A percentile compares a stretch with the other conserved stretches of the same genome.
phyloP scores from a whole-genome alignment of 2,329 filamentous ascomycete species.

The Fusarium pseudograminearum region DNA sequence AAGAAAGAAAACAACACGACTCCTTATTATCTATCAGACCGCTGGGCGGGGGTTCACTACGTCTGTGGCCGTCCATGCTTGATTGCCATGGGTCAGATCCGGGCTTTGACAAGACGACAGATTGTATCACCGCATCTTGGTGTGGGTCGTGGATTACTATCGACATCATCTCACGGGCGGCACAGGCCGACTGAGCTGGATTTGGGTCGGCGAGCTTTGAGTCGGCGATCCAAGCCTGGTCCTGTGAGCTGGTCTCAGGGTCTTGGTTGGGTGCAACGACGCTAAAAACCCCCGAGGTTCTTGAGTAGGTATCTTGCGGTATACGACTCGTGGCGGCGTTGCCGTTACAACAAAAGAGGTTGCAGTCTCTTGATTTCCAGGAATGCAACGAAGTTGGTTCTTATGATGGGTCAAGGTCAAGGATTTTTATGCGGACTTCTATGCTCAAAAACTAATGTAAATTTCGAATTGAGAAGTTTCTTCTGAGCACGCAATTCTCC shows the following conservation, averaged over 20 bases:
- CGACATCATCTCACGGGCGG: slow-evolving; percentile 36
- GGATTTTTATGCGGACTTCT: not conserved
- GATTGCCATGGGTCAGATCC: slow-evolving; percentile 46
- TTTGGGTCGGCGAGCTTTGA: slow-evolving; percentile 9
- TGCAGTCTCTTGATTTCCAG: not conserved
- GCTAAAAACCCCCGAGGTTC: slow-evolving; percentile 41
- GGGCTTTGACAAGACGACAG: slow-evolving; percentile 42
- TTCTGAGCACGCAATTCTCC: slow-evolving; percentile 9
- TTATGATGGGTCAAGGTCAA: not conserved
- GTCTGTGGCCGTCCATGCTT: slow-evolving; percentile 40
- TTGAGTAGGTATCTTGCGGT: slow-evolving; percentile 32
- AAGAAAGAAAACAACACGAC: slow-evolving; percentile 44
- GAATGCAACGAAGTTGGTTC: not conserved
- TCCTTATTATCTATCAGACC: slow-evolving; percentile 30
- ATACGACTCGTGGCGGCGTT: slow-evolving; percentile 17
- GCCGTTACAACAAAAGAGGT: slow-evolving; percentile 15
- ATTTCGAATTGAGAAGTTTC: slow-evolving; percentile 1
- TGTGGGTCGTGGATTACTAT: slow-evolving; percentile 45
- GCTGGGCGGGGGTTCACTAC: slow-evolving; percentile 43
- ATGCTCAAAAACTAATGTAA: not conserved
- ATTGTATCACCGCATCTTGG: slow-evolving; percentile 48
- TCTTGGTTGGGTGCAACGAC: slow-evolving; percentile 48
- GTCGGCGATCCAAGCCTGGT: slow-evolving; percentile 38
- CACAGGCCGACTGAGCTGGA: slow-evolving; percentile 35
- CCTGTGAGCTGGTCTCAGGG: slow-evolving; percentile 43